Percentiles rank a stretch among this genome's conserved stretches.
Conservation (phyloP, 768 basidiomycete genomes). For the Panaeolus papilionaceus region DNA sequence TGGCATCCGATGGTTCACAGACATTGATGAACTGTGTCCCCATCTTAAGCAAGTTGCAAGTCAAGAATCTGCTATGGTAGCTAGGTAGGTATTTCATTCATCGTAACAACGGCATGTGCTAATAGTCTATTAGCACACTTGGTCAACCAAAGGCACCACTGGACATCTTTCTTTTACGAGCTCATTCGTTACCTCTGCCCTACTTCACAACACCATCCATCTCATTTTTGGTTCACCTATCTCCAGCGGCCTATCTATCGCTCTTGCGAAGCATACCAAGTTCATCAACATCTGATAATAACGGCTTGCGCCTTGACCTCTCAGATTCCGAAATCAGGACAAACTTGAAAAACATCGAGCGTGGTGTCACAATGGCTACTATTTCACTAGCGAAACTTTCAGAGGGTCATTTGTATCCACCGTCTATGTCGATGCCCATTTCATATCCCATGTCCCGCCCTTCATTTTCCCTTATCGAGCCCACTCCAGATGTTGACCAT, state of each 20-base stretch:
- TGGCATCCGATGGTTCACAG: constrained; percentile 79
- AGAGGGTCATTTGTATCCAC: constrained; percentile 44
- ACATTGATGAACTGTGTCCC: constrained; percentile 60
- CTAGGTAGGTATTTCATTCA: constrained; percentile 49
- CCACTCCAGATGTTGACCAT: constrained; percentile 55
- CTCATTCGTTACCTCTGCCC: constrained; percentile 73
- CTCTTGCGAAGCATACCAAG: constrained; percentile 46
- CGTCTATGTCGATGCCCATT: constrained; percentile 52
- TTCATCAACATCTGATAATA: constrained; percentile 24
- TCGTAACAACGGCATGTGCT: not conserved
- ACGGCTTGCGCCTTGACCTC: constrained; percentile 56
- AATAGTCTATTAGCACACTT: constrained; percentile 40
- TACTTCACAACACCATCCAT: constrained; percentile 72
- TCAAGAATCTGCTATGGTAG: constrained; percentile 58
- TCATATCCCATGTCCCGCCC: constrained; percentile 47
- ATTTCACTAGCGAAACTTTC: constrained; percentile 47
- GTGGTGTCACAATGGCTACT: constrained; percentile 63
- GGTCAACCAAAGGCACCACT: constrained; percentile 54
- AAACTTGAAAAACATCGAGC: constrained; percentile 44
- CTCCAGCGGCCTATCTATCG: constrained; percentile 72
- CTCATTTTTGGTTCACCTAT: constrained; percentile 74
- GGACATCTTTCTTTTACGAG: constrained; percentile 73
- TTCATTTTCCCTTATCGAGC: constrained; percentile 56
- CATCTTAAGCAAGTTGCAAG: constrained; percentile 55
- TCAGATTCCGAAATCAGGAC: constrained; percentile 53